Conservation (phyloP, 495 filamentous ascomycete species). For the Bathelium albidoporum region DNA sequence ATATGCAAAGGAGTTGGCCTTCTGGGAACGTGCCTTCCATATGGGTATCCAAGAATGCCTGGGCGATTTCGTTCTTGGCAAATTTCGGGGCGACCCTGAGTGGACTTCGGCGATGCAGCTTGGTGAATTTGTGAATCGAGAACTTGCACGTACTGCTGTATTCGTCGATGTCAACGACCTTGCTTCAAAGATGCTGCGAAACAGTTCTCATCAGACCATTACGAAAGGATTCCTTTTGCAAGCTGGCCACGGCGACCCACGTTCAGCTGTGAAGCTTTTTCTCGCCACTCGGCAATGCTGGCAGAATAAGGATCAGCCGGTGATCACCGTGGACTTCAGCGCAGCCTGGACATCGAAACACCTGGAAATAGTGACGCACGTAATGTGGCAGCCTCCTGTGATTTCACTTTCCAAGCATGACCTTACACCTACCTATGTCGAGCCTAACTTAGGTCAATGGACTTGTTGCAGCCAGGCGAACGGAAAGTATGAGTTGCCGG, state of each 20-base stretch:
- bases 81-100: background rate
- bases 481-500: background rate
- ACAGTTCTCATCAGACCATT: background rate
- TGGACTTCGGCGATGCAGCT: background rate
- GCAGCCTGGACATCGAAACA: background rate
- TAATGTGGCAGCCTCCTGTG: background rate
- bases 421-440: background rate
- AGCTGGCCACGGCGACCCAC: background rate
- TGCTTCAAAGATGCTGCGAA: background rate
- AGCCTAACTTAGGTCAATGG: background rate
- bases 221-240: background rate
- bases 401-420: background rate
- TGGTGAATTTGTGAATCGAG: background rate
- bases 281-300: background rate
- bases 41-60: background rate
- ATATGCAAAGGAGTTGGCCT: background rate
- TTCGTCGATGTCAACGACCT: background rate
- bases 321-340: background rate
- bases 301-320: background rate
- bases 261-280: background rate
- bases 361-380: background rate
- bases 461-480: background rate
- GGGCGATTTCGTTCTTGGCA: background rate
- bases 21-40: background rate
- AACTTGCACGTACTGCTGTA: background rate